Evolutionary conservation across 2,329 filamentous ascomycete genomes (phyloP).

Genomic region (Chaetothyriales sp.): DNA sequence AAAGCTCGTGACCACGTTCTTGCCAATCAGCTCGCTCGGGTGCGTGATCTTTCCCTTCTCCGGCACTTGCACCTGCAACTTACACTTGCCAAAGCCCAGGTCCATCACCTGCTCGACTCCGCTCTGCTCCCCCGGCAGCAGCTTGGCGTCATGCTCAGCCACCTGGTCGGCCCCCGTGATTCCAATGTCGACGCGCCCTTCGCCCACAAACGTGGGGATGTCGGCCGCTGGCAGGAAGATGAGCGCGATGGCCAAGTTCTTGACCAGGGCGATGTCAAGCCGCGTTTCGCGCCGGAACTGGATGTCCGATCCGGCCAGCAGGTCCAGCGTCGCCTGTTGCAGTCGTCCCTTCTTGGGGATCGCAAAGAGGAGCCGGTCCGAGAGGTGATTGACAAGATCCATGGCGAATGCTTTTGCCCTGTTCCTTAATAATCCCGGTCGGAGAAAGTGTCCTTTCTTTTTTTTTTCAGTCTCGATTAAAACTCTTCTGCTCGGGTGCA

Average conservation of each 20-base stretch:
- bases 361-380: slow-evolving; percentile 85
- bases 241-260: slow-evolving; percentile 88
- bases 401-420: slow-evolving; percentile 24
- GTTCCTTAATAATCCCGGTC: neutral
- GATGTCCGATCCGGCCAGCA: slow-evolving; percentile 85
- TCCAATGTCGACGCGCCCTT: slow-evolving; percentile 81
- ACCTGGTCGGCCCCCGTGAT: slow-evolving; percentile 93
- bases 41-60: slow-evolving; percentile 59
- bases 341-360: slow-evolving; percentile 99
- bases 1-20: slow-evolving; percentile 92
- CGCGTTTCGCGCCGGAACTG: slow-evolving; percentile 91
- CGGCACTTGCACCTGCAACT: slow-evolving; percentile 91
- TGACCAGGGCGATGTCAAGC: slow-evolving; percentile 92
- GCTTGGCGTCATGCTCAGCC: slow-evolving; percentile 62
- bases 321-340: slow-evolving; percentile 71
- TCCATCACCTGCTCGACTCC: slow-evolving; percentile 79
- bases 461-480: no score
- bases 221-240: slow-evolving; percentile 94
- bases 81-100: slow-evolving; percentile 78
- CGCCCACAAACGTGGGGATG: slow-evolving; percentile 92
- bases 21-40: slow-evolving; percentile 68
- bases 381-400: slow-evolving; percentile 56
- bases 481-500: no score
- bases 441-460: no score
- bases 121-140: slow-evolving; percentile 25